Conservation (phyloP, 345 rosid genomes). For the Citropsis articulata region DNA sequence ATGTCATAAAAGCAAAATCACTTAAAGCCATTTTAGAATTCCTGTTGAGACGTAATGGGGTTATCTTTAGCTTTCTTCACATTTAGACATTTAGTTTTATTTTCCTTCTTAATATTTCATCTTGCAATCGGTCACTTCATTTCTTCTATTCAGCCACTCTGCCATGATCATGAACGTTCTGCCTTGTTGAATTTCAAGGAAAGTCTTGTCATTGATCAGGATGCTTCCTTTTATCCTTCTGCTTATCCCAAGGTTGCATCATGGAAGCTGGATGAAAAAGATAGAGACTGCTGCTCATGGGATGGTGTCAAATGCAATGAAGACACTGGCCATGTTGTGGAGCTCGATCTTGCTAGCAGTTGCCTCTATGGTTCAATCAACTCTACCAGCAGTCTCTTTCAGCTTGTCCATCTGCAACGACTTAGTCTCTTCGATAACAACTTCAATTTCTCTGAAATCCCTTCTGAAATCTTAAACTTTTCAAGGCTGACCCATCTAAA, state of each 20-base stretch:
- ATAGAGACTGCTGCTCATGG: not conserved
- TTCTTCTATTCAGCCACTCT: not conserved
- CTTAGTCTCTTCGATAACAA: not conserved
- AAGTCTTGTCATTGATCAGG: not conserved
- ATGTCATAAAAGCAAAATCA: not conserved
- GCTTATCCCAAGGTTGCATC: not conserved
- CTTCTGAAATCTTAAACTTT: not conserved
- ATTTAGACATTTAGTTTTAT: not conserved
- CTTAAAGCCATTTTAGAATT: not conserved
- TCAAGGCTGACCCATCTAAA: not conserved
- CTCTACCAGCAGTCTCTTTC: conserved; percentile 2
- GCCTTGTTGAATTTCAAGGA: conserved; percentile 1
- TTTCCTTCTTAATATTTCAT: not conserved
- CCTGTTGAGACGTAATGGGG: not conserved
- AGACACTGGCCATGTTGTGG: conserved; percentile 2
- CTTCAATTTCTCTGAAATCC: conserved; percentile 1
- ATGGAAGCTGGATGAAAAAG: not conserved
- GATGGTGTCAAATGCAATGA: conserved; percentile 1
- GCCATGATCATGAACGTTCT: not conserved
- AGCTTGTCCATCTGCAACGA: conserved; percentile 11
- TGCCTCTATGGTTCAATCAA: not conserved
- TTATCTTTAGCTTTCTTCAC: not conserved
- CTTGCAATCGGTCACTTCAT: not conserved
- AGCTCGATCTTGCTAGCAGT: not conserved
- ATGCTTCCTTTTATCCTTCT: not conserved